Evolutionary conservation across 2,329 filamentous ascomycete genomes (phyloP), one percentile per base, ranked within the genome.

Genomic region (Coniochaeta hoffmannii): DNA sequence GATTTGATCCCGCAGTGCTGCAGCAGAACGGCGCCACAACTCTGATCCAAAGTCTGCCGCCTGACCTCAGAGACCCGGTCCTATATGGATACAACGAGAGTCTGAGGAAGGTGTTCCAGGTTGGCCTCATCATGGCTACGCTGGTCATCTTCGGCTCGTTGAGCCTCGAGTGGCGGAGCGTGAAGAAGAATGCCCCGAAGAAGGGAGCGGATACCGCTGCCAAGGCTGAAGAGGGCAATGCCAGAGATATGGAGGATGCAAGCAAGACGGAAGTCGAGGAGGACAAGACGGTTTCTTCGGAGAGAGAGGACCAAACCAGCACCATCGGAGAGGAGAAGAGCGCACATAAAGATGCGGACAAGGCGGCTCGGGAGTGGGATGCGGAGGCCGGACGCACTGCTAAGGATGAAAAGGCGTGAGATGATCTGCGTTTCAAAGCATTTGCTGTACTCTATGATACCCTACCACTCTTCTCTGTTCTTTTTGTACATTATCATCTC

Each of bases 81-180:
- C 57, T 74, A 35, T 17, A 55, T 0, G 82, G 76, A 0, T 90
- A 90, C 70, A 89, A 88, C 64, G 66, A 73, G 24, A 75, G 84
- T 0, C 67, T 90, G 35, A 76, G 76, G 1, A 69, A 77, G 56
- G 78, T 78, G 1, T 89, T 87, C 64, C 79, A 81, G 58, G 80
- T 88, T 9, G 78, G 76, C 1, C 71, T 86, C 8, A 77, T 79
- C 1, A 70, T 85, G 63, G 73, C 76, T 0, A 72, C 72, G 8
- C 55, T 85, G 9, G 77, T 75, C 4, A 72, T 87, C 14, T 35
- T 86, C 8, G 85, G 81, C 0, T 74, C 77, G 0, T 62, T 76
- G 1, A 69, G 72, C 7, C 77, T 88, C 61, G 80, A 88, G 70
- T 89, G 84, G 84, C 79, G 64, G 56, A 75, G 68, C 53, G 69